Evolutionary conservation across 2,329 filamentous ascomycete species (phyloP).

Genomic region (Periconia digitata): DNA sequence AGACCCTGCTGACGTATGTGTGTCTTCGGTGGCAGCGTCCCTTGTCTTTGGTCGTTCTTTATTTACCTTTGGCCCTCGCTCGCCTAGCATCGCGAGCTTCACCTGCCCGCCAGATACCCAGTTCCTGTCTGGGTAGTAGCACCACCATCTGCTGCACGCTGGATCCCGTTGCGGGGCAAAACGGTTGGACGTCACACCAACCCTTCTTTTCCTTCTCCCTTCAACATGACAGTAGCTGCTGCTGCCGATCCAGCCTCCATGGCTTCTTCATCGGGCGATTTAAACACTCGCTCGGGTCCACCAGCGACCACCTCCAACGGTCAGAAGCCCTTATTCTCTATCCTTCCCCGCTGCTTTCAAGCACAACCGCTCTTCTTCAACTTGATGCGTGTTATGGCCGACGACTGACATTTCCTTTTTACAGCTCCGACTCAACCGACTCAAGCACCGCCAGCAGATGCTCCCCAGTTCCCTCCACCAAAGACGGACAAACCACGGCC

Average conservation of each 20-base stretch:
- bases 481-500: constrained; percentile 98
- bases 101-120: not conserved
- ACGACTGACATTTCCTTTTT: constrained; percentile 19
- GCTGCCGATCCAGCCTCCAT: constrained; percentile 29
- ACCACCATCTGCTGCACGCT: constrained; percentile 7
- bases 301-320: constrained; percentile 35
- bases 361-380: not conserved
- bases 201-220: constrained; percentile 1
- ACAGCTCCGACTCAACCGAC: constrained; percentile 35
- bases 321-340: constrained; percentile 17
- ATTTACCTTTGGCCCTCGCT: constrained; percentile 22
- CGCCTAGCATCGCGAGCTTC: constrained; percentile 8
- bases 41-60: constrained; percentile 26
- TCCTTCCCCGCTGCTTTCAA: not conserved
- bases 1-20: constrained; percentile 26
- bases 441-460: constrained; percentile 32
- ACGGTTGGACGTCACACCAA: constrained; percentile 6
- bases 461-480: constrained; percentile 67
- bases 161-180: constrained; percentile 4
- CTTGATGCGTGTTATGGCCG: constrained; percentile 1
- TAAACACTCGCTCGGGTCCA: constrained; percentile 30
- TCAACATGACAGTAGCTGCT: constrained; percentile 19
- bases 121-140: constrained; percentile 4
- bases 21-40: constrained; percentile 15
- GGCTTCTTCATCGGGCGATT: constrained; percentile 27